A percentile compares a stretch with the other conserved stretches of the same genome.
Conservation (phyloP, 495 filamentous ascomycete species). For the Pyronema domesticum region DNA sequence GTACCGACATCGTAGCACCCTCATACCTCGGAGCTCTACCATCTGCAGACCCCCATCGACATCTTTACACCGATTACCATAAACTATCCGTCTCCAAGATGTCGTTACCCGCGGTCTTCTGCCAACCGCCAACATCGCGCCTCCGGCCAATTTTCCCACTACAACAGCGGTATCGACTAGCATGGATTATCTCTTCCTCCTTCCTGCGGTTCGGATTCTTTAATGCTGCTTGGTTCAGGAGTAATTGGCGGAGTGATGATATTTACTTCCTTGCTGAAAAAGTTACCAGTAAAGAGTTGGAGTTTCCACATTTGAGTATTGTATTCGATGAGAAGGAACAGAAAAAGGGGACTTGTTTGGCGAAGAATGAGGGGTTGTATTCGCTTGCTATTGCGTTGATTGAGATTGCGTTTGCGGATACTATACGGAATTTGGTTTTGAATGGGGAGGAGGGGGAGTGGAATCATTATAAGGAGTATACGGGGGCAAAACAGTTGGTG, state of each 20-base stretch:
- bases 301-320: too few species aligned
- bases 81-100: background rate
- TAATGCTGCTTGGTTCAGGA: background rate
- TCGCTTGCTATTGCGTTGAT: slow-evolving; percentile 6
- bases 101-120: background rate
- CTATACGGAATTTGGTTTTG: background rate
- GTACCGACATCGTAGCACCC: background rate
- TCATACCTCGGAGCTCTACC: background rate
- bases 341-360: background rate
- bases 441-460: background rate
- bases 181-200: slow-evolving; percentile 1
- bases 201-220: background rate
- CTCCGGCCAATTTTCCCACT: background rate
- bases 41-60: background rate
- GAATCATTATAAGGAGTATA: slow-evolving; percentile 5
- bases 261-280: slow-evolving; percentile 2
- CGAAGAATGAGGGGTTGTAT: slow-evolving; percentile 2
- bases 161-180: background rate
- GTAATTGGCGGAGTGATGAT: slow-evolving; percentile 5
- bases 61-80: background rate
- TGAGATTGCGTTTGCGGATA: slow-evolving; percentile 7
- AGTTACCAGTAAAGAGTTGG: too few species aligned
- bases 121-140: background rate
- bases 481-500: slow-evolving; percentile 2
- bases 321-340: too few species aligned